phyloP scores from a whole-genome alignment of 108 stramenopile genomes.

The Epipyxis sp. region DNA sequence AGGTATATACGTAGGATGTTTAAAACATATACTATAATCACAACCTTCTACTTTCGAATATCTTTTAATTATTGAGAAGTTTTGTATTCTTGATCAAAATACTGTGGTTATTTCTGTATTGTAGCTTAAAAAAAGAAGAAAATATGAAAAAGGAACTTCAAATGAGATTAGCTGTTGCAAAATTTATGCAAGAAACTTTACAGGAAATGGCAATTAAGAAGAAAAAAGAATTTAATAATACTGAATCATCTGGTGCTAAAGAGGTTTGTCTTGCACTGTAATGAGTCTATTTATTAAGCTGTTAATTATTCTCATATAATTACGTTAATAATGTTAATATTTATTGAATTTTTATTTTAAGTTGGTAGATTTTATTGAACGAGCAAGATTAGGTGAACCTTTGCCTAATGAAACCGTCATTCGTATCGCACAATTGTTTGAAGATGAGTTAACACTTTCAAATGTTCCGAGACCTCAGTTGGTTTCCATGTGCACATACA shows the following conservation, averaged over 20 bases:
- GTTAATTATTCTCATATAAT: conserved; percentile 52
- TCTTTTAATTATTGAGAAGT: neutral
- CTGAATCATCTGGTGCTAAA: neutral
- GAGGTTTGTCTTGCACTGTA: neutral
- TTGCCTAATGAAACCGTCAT: conserved; percentile 77
- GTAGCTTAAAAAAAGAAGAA: conserved; percentile 88
- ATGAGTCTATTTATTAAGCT: conserved; percentile 28
- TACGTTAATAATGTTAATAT: no score
- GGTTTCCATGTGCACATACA: conserved; percentile 89
- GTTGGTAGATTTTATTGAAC: conserved; percentile 86
- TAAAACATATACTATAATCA: no score
- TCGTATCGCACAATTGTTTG: conserved; percentile 74
- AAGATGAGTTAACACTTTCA: conserved; percentile 95
- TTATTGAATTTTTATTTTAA: no score
- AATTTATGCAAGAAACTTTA: conserved; percentile 89
- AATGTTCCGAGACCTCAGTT: conserved; percentile 94
- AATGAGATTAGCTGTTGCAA: conserved; percentile 86
- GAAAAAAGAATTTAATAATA: conserved; percentile 28
- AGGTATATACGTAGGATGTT: no score
- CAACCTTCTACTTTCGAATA: neutral
- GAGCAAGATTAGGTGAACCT: conserved; percentile 73
- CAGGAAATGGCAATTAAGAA: conserved; percentile 53
- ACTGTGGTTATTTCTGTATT: conserved; percentile 55
- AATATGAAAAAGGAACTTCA: conserved; percentile 90
- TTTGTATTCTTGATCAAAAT: neutral